These are phyloP conservation scores for Triadica sebifera DNA, from an alignment of 345 rosid species.

Conservation along the genomic window DNA sequence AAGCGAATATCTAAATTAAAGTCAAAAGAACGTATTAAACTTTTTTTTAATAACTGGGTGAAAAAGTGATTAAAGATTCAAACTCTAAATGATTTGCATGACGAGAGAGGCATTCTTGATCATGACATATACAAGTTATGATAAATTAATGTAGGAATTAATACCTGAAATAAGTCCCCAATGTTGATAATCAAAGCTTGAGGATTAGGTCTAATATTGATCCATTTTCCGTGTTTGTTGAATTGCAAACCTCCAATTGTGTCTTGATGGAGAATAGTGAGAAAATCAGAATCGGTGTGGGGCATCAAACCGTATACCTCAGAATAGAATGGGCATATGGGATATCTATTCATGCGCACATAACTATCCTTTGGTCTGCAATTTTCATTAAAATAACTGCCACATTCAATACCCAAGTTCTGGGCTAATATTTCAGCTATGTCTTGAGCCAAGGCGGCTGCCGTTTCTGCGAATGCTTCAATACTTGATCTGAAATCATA, in stretches of 20 bases:
- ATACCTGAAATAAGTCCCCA: slow-evolving; percentile 56
- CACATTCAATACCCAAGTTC: slow-evolving; percentile 31
- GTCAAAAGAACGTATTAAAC: no score
- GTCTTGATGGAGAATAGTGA: slow-evolving; percentile 63
- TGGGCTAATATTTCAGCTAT: slow-evolving; percentile 47
- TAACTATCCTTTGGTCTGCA: slow-evolving; percentile 38
- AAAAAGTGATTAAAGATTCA: no score
- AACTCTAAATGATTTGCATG: no score
- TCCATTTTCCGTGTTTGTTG: slow-evolving; percentile 57
- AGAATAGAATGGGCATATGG: slow-evolving; percentile 51
- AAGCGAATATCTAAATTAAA: no score
- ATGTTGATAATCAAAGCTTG: slow-evolving; percentile 56
- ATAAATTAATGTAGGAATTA: no score
- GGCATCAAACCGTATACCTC: slow-evolving; percentile 63
- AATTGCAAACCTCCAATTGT: slow-evolving; percentile 65
- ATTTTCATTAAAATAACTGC: slow-evolving; percentile 46
- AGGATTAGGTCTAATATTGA: slow-evolving; percentile 54
- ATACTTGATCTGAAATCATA: slow-evolving; percentile 36
- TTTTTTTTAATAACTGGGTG: no score
- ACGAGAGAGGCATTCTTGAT: no score
- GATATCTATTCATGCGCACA: slow-evolving; percentile 72
- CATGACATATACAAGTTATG: no score
- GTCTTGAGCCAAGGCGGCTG: slow-evolving; percentile 39
- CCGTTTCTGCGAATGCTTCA: slow-evolving; percentile 34
- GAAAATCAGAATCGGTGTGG: slow-evolving; percentile 70